Conservation (phyloP, 2,329 filamentous ascomycete genomes). For the Curvularia verruculosa region DNA sequence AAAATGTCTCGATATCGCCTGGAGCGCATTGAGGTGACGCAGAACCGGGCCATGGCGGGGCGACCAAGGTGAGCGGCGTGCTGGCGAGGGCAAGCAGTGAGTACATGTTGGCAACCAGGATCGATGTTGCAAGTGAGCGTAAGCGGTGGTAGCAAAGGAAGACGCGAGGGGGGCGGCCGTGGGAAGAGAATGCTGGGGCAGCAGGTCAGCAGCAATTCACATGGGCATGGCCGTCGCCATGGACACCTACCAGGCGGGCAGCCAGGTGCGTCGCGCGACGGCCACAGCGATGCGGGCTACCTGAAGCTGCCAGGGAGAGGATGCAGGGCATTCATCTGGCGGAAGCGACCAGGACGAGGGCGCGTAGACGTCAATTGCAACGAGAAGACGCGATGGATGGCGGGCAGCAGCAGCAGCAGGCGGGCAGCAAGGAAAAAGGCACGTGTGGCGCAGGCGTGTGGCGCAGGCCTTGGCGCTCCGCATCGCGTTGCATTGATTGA, state of each 20-base stretch:
- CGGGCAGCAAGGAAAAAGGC: constrained; percentile 7
- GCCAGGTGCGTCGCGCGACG: constrained; percentile 22
- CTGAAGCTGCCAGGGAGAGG: constrained; percentile 39
- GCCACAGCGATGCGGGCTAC: constrained; percentile 37
- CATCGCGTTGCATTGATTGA: constrained; percentile 22
- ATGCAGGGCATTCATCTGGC: constrained; percentile 49
- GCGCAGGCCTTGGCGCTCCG: constrained; percentile 30
- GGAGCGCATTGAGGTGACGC: constrained; percentile 12
- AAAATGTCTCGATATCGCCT: constrained; percentile 2
- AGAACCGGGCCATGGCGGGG: background rate
- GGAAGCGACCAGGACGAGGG: constrained; percentile 11
- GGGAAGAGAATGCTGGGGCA: constrained; percentile 5
- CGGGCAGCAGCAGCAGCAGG: constrained; percentile 6
- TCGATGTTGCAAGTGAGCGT: background rate
- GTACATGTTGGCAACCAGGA: background rate
- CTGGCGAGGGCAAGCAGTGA: background rate
- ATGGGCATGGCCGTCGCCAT: background rate
- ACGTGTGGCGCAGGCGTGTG: constrained; percentile 3
- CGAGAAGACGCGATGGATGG: constrained; percentile 4
- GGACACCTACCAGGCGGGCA: constrained; percentile 21
- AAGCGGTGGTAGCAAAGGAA: background rate
- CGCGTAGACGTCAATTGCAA: constrained; percentile 24
- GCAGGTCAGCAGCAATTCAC: background rate
- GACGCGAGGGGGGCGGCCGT: background rate
- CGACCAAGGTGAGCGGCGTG: background rate